Base-by-base conservation (phyloP, 2,329 filamentous ascomycete genomes). In the Xylaria sp. region DNA sequence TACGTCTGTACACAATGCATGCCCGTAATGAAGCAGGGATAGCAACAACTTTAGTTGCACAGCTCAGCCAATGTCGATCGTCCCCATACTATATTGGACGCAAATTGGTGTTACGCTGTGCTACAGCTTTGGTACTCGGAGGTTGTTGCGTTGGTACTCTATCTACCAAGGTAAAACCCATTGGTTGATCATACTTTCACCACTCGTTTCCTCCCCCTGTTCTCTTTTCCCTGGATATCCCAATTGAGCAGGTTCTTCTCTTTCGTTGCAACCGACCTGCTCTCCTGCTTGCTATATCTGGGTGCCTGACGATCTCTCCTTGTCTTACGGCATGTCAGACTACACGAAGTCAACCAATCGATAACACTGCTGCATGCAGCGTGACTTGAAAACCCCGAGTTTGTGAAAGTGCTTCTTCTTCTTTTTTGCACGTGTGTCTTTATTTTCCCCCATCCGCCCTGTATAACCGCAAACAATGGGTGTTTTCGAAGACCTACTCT, bases 101-200 rank as follows among this genome's bases (percentile, higher is more conserved):
- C 31, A 29, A 17, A 31, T 50, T 42, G 44, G 60, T 56, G 25
- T 36, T 13, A 56, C 33, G 51, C 7, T 29, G 54, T 31, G 44
- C 44, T 33, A 50, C 25, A 20, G 17, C n/a, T 44, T 27, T 29
- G 50, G 31, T n/a, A 3, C 31, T 36, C 33, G 22, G 22, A 15
- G 33, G 49, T 38, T 45, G n/a, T 45, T 45, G n/a, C 36, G 38
- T 54, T 44, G 11, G 10, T 38, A 11, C 33, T 42, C 25, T 45
- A n/a, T 20, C 47, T 51, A 29, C 13, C 29, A 29, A 33, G 25
- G 27, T 20, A 13, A 29, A 22, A 25, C 51, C 33, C 33, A 57
- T 56, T 39, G 42, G 33, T 50, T 51, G 44, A 63, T 63, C 53
- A 29, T 47, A 49, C 5, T 49, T 44, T 39, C 50, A 55, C 31